Base-by-base conservation (phyloP, 352 stramenopile species). In the Peronospora tabacina region DNA sequence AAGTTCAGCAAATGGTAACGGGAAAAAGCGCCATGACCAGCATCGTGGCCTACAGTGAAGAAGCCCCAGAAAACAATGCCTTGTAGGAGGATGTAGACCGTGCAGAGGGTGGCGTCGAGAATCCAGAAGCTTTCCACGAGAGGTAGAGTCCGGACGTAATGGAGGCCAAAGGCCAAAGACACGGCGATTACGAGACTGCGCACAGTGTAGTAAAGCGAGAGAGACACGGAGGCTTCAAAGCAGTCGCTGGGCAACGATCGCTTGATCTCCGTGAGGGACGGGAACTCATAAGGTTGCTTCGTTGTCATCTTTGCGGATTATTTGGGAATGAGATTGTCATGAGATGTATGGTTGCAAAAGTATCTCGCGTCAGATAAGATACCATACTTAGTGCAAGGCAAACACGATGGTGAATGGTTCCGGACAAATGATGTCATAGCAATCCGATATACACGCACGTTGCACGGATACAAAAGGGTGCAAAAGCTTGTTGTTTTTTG, bases 11-110 rank as follows among this genome's bases (percentile, higher is more conserved):
- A 37, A 48, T 87, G 72, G 62, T 80, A 89, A 38, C 75, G 74
- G 30, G 73, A 87, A 66, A 91, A 91, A 34, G 81, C 74, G 46
- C 72, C 72, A 70, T 91, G 81, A 38, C 81, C 81, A 50, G 75
- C 84, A 58, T 89, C 81, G 55, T 89, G 81, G 49, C 75, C 81
- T 36, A 91, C 66, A 4, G 77, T 91, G 55, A 89, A 91, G 67
- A 91, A 82, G 13, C 80, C 80, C 80, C 77, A 89, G 61, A 91
- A 88, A 37, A 88, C 69, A 49, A 89, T 58, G 32, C 80, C 78
- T 51, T 88, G 80, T 41, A 87, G 57, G 49, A 85, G 68, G 19
- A 87, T 54, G 68, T 91, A 91, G 35, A 44, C 52, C 16, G 30
- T 44, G 57, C 73, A 87, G 1, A 86, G 49, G 3, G 61, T 57